These are phyloP conservation scores for Talaromyces sp. DNA, from an alignment of 2,329 filamentous ascomycete genomes.

Conservation along the genomic window DNA sequence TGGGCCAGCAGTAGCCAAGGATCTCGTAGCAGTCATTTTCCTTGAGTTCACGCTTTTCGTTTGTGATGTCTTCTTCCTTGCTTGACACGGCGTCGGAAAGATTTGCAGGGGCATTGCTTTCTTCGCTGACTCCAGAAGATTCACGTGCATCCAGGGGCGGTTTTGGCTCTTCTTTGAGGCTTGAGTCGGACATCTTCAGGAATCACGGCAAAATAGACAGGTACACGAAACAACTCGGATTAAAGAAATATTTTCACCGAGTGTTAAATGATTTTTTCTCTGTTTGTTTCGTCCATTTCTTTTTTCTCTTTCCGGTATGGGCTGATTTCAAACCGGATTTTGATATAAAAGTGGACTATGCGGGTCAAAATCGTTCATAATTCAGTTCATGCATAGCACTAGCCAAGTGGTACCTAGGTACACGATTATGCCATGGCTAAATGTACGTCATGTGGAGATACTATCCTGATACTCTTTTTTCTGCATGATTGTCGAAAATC, in stretches of 20 bases:
- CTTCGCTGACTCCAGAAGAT: neutral
- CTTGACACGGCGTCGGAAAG: too few species aligned
- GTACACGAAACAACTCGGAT: neutral
- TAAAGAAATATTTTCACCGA: neutral
- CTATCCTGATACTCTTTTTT: too few species aligned
- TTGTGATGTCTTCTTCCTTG: too few species aligned
- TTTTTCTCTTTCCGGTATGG: neutral
- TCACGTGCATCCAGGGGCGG: neutral
- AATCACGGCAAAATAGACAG: neutral
- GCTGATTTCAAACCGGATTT: neutral
- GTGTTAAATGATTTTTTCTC: neutral
- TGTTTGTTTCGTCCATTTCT: neutral
- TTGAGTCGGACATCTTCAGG: neutral
- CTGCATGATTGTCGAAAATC: too few species aligned
- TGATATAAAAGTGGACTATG: too few species aligned
- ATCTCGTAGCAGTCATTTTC: slow-evolving; percentile 59
- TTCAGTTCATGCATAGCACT: too few species aligned
- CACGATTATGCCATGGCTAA: too few species aligned
- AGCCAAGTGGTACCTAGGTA: too few species aligned
- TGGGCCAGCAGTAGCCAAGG: slow-evolving; percentile 58
- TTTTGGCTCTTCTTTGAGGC: neutral
- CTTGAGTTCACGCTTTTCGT: slow-evolving; percentile 34
- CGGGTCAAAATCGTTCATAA: too few species aligned
- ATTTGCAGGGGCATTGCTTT: too few species aligned
- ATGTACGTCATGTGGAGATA: too few species aligned